phyloP scores from a whole-genome alignment of 768 basidiomycete genomes.

The Lyophyllum decastes region DNA sequence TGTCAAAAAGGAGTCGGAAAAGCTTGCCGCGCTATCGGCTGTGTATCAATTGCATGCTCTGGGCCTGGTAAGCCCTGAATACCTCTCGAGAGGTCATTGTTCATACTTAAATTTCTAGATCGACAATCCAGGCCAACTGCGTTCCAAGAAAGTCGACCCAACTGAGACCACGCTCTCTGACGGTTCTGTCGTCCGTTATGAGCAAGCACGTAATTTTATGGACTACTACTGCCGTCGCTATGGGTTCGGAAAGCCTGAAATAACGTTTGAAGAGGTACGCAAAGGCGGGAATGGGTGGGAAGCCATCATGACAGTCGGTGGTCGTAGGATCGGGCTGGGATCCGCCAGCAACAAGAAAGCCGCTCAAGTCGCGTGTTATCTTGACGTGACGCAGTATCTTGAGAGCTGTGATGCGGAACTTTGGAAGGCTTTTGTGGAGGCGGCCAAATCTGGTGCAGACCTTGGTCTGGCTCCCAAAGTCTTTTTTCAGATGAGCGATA shows the following conservation, averaged over 20 bases:
- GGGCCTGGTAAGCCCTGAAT: constrained; percentile 56
- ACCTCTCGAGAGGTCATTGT: background rate
- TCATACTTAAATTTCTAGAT: constrained; percentile 28
- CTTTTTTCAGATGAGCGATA: constrained; percentile 60
- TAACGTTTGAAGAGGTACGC: constrained; percentile 48
- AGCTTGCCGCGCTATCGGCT: constrained; percentile 75
- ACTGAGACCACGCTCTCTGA: constrained; percentile 52
- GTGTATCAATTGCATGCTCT: constrained; percentile 66
- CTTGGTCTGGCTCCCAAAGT: constrained; percentile 74
- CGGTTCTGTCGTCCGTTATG: constrained; percentile 61
- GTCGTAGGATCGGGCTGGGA: constrained; percentile 82
- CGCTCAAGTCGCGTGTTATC: constrained; percentile 72
- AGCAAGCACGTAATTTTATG: constrained; percentile 86
- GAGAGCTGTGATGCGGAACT: constrained; percentile 80
- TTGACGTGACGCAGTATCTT: constrained; percentile 87
- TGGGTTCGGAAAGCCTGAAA: constrained; percentile 70
- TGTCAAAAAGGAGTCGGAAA: constrained; percentile 65
- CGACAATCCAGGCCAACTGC: constrained; percentile 35
- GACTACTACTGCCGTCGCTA: constrained; percentile 90
- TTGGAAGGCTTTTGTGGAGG: constrained; percentile 71
- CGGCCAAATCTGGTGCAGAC: constrained; percentile 63
- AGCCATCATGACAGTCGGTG: constrained; percentile 74
- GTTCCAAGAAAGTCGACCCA: constrained; percentile 19
- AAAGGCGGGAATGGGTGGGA: constrained; percentile 54
- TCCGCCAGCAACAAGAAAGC: constrained; percentile 66